A percentile compares a stretch with the other conserved stretches of the same genome.
Conservation (phyloP, 225 moss, liverwort and hornwort genomes). For the Neckera pumila region DNA sequence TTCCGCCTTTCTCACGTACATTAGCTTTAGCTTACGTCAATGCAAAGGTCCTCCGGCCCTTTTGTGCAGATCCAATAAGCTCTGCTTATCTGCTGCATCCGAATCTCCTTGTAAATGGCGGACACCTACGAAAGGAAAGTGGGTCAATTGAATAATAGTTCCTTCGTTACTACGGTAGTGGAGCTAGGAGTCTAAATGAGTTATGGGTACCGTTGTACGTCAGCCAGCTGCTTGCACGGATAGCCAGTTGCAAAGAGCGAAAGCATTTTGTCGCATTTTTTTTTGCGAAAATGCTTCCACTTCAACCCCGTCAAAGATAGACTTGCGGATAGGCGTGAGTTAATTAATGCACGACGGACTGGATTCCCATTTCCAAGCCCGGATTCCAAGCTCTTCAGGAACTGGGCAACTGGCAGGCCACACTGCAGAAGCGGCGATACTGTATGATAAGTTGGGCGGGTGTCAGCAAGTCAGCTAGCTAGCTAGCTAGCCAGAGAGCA, state of each 20-base stretch:
- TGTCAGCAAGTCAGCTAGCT: neutral
- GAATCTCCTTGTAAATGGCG: neutral
- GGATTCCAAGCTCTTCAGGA: neutral
- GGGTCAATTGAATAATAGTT: neutral
- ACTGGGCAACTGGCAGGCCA: neutral
- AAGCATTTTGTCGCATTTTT: neutral
- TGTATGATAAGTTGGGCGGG: neutral
- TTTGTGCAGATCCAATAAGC: neutral
- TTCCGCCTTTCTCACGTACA: neutral
- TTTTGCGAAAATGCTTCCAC: neutral
- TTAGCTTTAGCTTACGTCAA: neutral
- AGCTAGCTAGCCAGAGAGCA: neutral
- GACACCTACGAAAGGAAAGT: neutral
- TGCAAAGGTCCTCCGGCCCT: neutral
- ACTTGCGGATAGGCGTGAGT: neutral
- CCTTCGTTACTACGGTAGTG: neutral
- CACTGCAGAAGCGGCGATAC: neutral
- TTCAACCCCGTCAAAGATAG: neutral
- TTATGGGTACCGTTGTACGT: neutral
- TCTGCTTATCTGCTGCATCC: neutral
- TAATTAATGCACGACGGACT: neutral
- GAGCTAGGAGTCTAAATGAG: neutral
- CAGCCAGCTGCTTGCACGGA: neutral
- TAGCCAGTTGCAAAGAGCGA: neutral
- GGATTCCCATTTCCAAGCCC: neutral